Evolutionary conservation across 495 filamentous ascomycete genomes (phyloP).

Genomic region (Penicillium angulare): DNA sequence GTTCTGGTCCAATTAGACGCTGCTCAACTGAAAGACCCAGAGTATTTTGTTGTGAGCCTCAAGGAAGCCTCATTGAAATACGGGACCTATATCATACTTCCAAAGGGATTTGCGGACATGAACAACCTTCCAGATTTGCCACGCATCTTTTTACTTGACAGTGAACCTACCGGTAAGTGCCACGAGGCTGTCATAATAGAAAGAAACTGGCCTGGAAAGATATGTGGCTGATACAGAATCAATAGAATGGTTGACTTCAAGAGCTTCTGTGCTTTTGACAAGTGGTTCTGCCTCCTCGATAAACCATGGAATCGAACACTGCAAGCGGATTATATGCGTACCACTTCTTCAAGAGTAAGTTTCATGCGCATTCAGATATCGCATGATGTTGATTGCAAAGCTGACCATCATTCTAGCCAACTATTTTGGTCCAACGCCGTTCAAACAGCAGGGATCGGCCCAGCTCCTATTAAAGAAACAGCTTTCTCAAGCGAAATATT

Average conservation of each 20-base stretch:
- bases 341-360: slow-evolving; percentile 2
- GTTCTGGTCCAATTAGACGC: neutral
- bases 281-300: neutral
- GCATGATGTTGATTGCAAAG: neutral
- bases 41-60: neutral
- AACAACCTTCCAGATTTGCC: neutral
- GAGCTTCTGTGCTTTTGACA: neutral
- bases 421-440: neutral
- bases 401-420: neutral
- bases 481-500: neutral
- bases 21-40: neutral
- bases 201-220: neutral
- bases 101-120: neutral
- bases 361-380: neutral
- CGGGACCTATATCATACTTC: neutral
- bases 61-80: neutral
- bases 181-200: neutral
- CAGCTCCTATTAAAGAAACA: neutral
- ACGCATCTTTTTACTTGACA: neutral
- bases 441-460: neutral
- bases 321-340: slow-evolving; percentile 2
- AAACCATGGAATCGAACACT: neutral
- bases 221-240: neutral
- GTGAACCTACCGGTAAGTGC: neutral
- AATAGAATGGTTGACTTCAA: neutral